A percentile compares a stretch with the other conserved stretches of the same genome.
Evolutionary conservation across 2,329 filamentous ascomycete genomes (phyloP).

Genomic region (Trichoderma atrobrunneum): DNA sequence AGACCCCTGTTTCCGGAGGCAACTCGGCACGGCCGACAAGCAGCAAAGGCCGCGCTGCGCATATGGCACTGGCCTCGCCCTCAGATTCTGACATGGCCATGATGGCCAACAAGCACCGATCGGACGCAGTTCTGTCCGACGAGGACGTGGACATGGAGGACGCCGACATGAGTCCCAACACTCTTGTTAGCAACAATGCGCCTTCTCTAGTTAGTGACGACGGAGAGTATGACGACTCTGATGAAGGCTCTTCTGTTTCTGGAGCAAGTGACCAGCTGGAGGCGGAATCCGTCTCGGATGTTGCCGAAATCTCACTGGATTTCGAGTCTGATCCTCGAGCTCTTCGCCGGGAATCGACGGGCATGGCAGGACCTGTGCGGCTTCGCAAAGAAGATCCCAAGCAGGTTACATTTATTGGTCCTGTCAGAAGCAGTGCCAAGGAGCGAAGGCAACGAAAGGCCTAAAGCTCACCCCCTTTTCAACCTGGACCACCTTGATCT

Average conservation of each 20-base stretch:
- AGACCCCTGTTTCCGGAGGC: slow-evolving; percentile 44
- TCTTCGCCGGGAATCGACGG: slow-evolving; percentile 44
- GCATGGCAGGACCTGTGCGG: slow-evolving; percentile 45
- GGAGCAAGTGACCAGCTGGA: slow-evolving; percentile 57
- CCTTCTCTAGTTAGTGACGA: slow-evolving; percentile 79
- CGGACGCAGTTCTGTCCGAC: slow-evolving; percentile 32
- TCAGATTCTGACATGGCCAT: slow-evolving; percentile 26
- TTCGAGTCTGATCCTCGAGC: slow-evolving; percentile 51
- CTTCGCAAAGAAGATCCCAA: slow-evolving; percentile 55
- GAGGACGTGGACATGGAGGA: slow-evolving; percentile 55
- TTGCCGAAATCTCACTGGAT: slow-evolving; percentile 61
- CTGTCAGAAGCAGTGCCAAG: slow-evolving; percentile 44
- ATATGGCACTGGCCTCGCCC: slow-evolving; percentile 41
- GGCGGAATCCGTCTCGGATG: slow-evolving; percentile 57
- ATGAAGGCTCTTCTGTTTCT: slow-evolving; percentile 59
- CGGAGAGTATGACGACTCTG: slow-evolving; percentile 72
- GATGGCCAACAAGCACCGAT: slow-evolving; percentile 24
- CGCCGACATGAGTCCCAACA: slow-evolving; percentile 65
- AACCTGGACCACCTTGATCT: not conserved
- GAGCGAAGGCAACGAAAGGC: slow-evolving; percentile 31
- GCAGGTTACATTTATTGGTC: slow-evolving; percentile 54
- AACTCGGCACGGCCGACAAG: slow-evolving; percentile 50
- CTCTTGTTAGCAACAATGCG: slow-evolving; percentile 69
- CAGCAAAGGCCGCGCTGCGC: slow-evolving; percentile 51
- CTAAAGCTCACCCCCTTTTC: slow-evolving; percentile 17